Evolutionary conservation across 2,329 filamentous ascomycete species (phyloP), one percentile per base, ranked within the genome.

Genomic region (Pseudogymnoascus sp.): DNA sequence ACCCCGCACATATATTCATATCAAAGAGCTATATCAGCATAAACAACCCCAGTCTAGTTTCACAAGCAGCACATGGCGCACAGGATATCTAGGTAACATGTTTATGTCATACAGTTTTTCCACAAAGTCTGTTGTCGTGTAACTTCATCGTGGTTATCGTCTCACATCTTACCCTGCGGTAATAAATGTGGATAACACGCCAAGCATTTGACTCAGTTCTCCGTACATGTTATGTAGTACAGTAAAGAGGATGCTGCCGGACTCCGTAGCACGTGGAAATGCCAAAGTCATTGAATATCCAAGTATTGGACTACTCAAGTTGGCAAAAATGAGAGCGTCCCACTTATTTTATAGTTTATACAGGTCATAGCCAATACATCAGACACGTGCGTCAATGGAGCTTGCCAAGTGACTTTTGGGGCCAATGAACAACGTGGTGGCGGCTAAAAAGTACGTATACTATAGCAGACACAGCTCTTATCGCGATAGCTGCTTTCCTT

Each of bases 371-470:
- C 48, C 48, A 55, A 33, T 55, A 55, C 48, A 55, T 55, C 48
- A 55, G 48, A 35, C 48, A 55, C 48, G 48, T 55, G 48, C 29
- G 5, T 33, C 29, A 21, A 55, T 35, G 48, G 48, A 55, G 48
- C 48, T 55, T 55, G 27, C 48, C 29, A 33, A 33, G 48, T 55
- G 48, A 55, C 29, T 9, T 13, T 35, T 7, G 5, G 29, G 48
- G 29, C 48, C 48, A 55, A 55, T 55, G 29, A 55, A 55, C 27
- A 35, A 55, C 48, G 48, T 55, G 48, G 48, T 55, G 29, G 29
- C 48, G 48, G 48, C 48, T 55, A 55, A 55, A 55, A 55, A 55
- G n/a, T 21, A 35, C 29, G n/a, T 6, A 1, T 21, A 21, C 21
- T 21, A 21, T 21, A 21, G 21, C 10, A 35, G 15, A 55, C 48